Evolutionary conservation across 768 basidiomycete genomes (phyloP).

Genomic region (Tylopilus plumbeoviolaceoides): DNA sequence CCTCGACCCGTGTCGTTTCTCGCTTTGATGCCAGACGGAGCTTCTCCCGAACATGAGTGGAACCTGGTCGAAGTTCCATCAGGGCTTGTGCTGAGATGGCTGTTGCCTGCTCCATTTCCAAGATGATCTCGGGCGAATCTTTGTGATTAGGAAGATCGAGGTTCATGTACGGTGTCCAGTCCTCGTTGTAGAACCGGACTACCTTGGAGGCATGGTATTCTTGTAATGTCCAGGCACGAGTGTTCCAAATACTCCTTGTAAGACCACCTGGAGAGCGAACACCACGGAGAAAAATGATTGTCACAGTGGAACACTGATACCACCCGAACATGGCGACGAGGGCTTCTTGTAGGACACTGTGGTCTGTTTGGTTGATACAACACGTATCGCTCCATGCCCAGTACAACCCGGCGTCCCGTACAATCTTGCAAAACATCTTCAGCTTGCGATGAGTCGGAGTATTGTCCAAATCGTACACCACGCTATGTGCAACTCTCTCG

Average conservation of each 20-base stretch:
- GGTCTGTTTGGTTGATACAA: not conserved
- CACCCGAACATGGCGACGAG: not conserved
- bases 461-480: not conserved
- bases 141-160: not conserved
- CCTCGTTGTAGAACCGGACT: not conserved
- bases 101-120: not conserved
- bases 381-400: conserved; percentile 3
- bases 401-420: not conserved
- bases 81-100: not conserved
- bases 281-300: not conserved
- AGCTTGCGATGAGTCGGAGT: not conserved
- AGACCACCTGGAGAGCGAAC: not conserved
- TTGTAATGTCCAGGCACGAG: not conserved
- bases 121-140: not conserved
- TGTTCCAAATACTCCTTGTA: not conserved
- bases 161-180: not conserved
- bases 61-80: not conserved
- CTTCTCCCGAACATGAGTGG: not conserved
- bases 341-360: not conserved
- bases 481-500: not conserved
- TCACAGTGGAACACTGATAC: not conserved
- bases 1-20: not conserved
- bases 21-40: not conserved
- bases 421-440: not conserved
- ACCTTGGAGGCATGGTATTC: not conserved